Conservation (phyloP, 345 rosid species). For the Arabis alpina region DNA sequence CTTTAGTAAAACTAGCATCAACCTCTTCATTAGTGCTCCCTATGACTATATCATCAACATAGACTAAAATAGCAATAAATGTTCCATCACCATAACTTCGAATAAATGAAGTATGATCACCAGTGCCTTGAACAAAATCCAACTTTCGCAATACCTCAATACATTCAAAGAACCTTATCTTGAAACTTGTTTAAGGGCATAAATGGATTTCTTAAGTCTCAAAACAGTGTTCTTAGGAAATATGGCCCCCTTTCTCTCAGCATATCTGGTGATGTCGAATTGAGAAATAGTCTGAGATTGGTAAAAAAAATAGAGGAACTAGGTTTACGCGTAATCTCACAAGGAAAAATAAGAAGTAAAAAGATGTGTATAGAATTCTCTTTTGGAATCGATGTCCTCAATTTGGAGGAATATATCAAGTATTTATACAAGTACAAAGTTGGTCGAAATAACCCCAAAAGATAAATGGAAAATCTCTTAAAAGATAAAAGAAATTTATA, state of each 20-base stretch:
- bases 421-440: no score
- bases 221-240: background rate
- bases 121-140: background rate
- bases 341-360: no score
- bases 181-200: background rate
- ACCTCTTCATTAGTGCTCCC: background rate
- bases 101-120: background rate
- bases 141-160: background rate
- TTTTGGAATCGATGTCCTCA: no score
- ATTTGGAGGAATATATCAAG: no score
- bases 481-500: no score
- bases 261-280: background rate
- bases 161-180: background rate
- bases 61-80: background rate
- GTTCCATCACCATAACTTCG: background rate
- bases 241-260: background rate
- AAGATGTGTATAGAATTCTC: no score
- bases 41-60: background rate
- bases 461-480: no score
- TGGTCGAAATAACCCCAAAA: no score
- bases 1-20: fast-evolving
- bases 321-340: no score
- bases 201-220: background rate
- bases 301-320: no score
- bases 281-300: no score